These are phyloP conservation scores for Blastobotrys terrestris DNA, from an alignment of 805 yeast genomes.

Conservation along the genomic window DNA sequence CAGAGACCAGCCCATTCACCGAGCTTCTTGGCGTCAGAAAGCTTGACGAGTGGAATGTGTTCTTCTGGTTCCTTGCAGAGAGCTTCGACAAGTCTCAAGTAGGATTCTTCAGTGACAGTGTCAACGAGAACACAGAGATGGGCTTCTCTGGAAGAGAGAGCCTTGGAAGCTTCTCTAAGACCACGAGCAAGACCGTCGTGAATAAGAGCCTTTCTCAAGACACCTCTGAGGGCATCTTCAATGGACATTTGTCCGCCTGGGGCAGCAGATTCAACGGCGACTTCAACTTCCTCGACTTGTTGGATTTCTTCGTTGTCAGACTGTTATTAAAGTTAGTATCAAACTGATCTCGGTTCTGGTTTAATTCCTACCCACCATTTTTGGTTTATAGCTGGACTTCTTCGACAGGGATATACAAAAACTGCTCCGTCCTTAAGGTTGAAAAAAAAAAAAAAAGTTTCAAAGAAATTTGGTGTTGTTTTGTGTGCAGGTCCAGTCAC, in stretches of 20 bases:
- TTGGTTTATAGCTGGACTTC: conserved; percentile 25
- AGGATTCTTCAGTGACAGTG: conserved; percentile 96
- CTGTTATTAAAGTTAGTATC: conserved; percentile 28
- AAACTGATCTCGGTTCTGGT: too few relatives aligned
- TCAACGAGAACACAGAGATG: conserved; percentile 96
- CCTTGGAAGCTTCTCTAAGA: conserved; percentile 99
- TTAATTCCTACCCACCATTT: neutral
- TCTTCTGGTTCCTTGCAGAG: conserved; percentile 96
- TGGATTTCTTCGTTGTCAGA: conserved; percentile 92
- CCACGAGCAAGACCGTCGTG: conserved; percentile 99
- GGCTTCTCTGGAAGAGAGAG: conserved; percentile 95
- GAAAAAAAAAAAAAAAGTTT: conserved; percentile 11
- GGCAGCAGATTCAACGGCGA: conserved; percentile 74
- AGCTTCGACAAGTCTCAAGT: conserved; percentile 97
- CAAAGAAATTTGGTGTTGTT: neutral
- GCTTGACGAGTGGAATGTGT: conserved; percentile 97
- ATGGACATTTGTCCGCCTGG: conserved; percentile 78
- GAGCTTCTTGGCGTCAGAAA: conserved; percentile 97
- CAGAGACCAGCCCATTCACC: conserved; percentile 99
- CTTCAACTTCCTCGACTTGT: conserved; percentile 74
- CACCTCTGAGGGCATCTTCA: conserved; percentile 98
- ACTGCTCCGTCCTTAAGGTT: conserved; percentile 29
- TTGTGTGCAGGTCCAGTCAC: neutral
- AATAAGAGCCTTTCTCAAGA: conserved; percentile 94
- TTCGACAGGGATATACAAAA: conserved; percentile 25